phyloP scores from a whole-genome alignment of 2,329 filamentous ascomycete species.

The Polytolypa hystricis region DNA sequence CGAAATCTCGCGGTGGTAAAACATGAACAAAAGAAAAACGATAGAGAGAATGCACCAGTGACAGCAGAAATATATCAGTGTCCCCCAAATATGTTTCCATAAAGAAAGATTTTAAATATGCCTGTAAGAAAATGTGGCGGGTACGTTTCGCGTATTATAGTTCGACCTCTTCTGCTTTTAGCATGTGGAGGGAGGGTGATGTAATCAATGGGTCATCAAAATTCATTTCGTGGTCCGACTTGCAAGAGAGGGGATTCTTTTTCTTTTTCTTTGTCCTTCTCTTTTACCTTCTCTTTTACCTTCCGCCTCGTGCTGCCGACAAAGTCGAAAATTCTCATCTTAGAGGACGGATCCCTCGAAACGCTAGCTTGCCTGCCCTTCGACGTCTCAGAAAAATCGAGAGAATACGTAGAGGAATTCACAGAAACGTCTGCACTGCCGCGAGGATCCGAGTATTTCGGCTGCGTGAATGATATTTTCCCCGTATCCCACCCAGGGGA shows the following conservation, averaged over 20 bases:
- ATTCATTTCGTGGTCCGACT: conserved; percentile 12
- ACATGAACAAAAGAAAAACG: too few relatives aligned
- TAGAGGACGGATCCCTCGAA: conserved; percentile 28
- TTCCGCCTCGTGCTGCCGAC: conserved; percentile 14
- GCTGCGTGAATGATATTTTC: conserved; percentile 30
- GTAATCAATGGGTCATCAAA: conserved; percentile 7
- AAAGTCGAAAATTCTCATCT: conserved; percentile 35
- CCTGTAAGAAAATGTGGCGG: too few relatives aligned
- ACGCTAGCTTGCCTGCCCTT: conserved; percentile 29
- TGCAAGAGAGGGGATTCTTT: too few relatives aligned
- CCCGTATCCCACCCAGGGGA: conserved; percentile 33
- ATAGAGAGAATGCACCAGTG: too few relatives aligned
- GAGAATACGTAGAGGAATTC: conserved; percentile 36
- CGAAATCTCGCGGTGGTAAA: too few relatives aligned
- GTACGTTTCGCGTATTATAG: too few relatives aligned
- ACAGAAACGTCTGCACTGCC: conserved; percentile 35
- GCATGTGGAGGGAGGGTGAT: neutral
- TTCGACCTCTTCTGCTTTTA: too few relatives aligned
- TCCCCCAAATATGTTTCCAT: too few relatives aligned
- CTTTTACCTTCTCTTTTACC: conserved; percentile 10
- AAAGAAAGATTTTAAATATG: too few relatives aligned
- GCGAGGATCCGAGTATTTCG: conserved; percentile 29
- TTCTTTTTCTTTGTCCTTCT: neutral
- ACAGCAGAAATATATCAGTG: too few relatives aligned
- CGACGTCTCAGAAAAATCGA: conserved; percentile 28